A percentile compares a stretch with the other conserved stretches of the same genome.
phyloP scores from a whole-genome alignment of 805 yeast species.

The Candida gorgasii region DNA sequence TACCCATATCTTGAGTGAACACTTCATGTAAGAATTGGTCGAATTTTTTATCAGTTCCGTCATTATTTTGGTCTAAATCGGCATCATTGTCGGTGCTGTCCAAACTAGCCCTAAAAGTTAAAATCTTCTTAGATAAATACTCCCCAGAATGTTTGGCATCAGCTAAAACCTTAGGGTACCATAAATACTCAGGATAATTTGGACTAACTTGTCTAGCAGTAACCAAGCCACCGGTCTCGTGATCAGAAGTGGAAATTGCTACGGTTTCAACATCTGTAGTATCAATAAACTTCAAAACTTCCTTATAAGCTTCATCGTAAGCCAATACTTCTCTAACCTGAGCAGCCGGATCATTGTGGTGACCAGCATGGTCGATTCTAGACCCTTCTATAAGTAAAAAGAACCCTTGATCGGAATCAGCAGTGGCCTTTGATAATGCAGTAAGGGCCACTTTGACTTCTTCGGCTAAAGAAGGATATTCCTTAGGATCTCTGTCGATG shows the following conservation, averaged over 20 bases:
- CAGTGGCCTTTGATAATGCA: conserved; percentile 65
- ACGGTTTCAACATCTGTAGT: conserved; percentile 71
- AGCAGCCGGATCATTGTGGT: conserved; percentile 89
- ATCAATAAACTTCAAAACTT: conserved; percentile 70
- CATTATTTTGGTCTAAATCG: too few relatives aligned
- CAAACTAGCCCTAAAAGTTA: conserved; percentile 11
- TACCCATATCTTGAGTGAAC: conserved; percentile 66
- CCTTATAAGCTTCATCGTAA: conserved; percentile 75
- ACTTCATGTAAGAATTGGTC: conserved; percentile 52
- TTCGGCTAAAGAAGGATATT: conserved; percentile 76
- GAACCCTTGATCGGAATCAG: conserved; percentile 77
- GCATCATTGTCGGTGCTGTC: too few relatives aligned
- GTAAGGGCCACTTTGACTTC: conserved; percentile 72
- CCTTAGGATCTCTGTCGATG: conserved; percentile 62
- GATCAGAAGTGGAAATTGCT: conserved; percentile 83
- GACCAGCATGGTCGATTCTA: conserved; percentile 94
- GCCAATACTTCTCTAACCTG: conserved; percentile 89
- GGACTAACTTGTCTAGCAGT: conserved; percentile 73
- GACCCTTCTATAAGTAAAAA: conserved; percentile 87
- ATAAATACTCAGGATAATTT: conserved; percentile 77
- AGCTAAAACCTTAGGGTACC: conserved; percentile 75
- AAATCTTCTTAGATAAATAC: conserved; percentile 50
- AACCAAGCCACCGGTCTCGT: conserved; percentile 91
- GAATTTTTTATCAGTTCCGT: conserved; percentile 21
- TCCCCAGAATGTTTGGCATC: conserved; percentile 79